A percentile compares a stretch with the other conserved stretches of the same genome.
phyloP scores from a whole-genome alignment of 2,329 filamentous ascomycete species.

The Sporothrix humicola region DNA sequence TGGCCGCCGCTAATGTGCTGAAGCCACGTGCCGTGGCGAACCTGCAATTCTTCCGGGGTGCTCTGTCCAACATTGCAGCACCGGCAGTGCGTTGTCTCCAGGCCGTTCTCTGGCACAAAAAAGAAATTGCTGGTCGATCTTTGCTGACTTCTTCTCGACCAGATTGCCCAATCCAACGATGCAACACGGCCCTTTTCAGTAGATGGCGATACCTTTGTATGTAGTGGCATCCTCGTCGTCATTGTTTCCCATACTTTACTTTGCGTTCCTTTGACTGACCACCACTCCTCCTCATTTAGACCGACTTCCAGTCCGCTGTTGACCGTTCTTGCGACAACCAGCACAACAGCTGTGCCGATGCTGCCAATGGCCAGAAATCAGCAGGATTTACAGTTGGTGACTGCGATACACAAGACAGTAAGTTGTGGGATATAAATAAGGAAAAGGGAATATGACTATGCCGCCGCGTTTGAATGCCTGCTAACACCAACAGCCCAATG shows the following conservation, averaged over 20 bases:
- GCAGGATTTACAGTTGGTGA: constrained; percentile 48
- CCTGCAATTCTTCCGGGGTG: constrained; percentile 51
- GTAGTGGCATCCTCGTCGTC: constrained; percentile 33
- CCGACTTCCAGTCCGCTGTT: constrained; percentile 51
- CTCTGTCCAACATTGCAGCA: constrained; percentile 49
- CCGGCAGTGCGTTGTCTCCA: constrained; percentile 42
- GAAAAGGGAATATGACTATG: neutral
- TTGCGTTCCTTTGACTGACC: no score
- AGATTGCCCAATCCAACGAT: constrained; percentile 52
- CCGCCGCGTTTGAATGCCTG: neutral
- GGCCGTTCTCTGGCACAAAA: neutral
- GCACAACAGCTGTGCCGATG: constrained; percentile 54
- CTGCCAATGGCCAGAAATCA: constrained; percentile 48
- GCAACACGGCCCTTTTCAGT: constrained; percentile 51
- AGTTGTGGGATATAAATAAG: constrained; percentile 39
- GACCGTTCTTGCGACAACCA: constrained; percentile 56
- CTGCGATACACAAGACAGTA: constrained; percentile 55
- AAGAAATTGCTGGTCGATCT: neutral
- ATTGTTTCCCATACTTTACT: no score
- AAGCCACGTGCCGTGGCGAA: constrained; percentile 40
- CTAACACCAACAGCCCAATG: constrained; percentile 47
- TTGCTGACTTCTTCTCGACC: neutral
- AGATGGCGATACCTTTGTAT: constrained; percentile 53
- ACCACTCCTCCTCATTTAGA: constrained; percentile 40
- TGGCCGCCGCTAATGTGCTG: constrained; percentile 22